Conservation (phyloP, 73 alveolate genomes). For the Paraurostyla sp. region DNA sequence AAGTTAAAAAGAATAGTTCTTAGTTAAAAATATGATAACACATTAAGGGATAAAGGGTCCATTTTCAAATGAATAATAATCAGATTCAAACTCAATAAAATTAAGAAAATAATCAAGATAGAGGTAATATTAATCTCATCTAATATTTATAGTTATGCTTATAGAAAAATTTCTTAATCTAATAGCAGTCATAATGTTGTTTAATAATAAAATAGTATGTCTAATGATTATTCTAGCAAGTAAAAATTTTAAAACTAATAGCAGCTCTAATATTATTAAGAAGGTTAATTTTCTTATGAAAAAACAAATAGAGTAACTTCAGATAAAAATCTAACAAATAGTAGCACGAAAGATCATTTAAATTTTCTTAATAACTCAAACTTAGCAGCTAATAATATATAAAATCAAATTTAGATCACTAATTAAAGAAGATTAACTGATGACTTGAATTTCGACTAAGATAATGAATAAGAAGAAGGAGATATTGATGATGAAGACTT, state of each 20-base stretch:
- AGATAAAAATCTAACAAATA: background rate
- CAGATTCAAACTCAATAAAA: background rate
- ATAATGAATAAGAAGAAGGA: background rate
- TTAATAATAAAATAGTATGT: background rate
- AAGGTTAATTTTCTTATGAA: background rate
- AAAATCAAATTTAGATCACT: background rate
- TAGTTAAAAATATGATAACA: background rate
- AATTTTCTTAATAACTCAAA: background rate
- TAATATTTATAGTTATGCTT: background rate
- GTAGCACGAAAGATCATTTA: background rate
- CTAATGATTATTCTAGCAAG: background rate
- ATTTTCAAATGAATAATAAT: background rate
- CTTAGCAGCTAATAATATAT: background rate
- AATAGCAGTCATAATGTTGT: slow-evolving; percentile 39
- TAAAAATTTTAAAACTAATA: background rate
- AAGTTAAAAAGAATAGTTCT: background rate
- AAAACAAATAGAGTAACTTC: slow-evolving; percentile 20
- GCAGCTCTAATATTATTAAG: background rate
- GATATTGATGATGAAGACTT: slow-evolving; percentile 63
- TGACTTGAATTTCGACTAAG: background rate
- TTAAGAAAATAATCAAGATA: background rate
- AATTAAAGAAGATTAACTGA: slow-evolving; percentile 31
- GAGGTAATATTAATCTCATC: background rate
- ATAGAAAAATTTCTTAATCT: slow-evolving; percentile 17
- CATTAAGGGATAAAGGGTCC: background rate